phyloP scores from a whole-genome alignment of 2,329 filamentous ascomycete genomes.

The Epichloe baconii region DNA sequence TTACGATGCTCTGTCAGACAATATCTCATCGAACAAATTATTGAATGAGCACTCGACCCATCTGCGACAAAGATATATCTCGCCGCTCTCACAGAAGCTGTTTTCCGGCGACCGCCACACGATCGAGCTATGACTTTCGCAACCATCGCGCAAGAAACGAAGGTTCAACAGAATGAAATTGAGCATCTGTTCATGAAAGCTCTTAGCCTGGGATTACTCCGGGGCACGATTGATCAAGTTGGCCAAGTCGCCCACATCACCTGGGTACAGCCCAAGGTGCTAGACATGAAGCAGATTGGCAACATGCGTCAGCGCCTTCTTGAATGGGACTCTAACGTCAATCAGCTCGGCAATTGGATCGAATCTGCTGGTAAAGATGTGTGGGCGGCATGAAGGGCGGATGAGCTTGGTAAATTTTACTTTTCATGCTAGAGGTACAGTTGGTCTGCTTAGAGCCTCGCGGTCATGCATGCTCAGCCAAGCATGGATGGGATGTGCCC shows the following conservation, averaged over 20 bases:
- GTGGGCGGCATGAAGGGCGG: conserved; percentile 59
- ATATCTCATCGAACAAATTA: conserved; percentile 68
- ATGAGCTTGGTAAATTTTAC: neutral
- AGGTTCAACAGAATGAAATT: conserved; percentile 81
- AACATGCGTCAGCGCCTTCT: conserved; percentile 77
- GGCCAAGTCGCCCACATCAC: conserved; percentile 88
- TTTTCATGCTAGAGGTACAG: neutral
- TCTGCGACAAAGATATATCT: conserved; percentile 93
- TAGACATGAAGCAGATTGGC: conserved; percentile 90
- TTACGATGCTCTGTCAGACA: conserved; percentile 70
- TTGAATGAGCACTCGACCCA: conserved; percentile 70
- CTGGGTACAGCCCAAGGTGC: conserved; percentile 97
- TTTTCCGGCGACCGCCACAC: conserved; percentile 91
- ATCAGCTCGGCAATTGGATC: conserved; percentile 94
- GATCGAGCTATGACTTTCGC: conserved; percentile 88
- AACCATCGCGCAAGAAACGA: conserved; percentile 82
- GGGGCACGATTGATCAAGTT: conserved; percentile 92
- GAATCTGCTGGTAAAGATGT: conserved; percentile 88
- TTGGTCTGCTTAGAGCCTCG: neutral
- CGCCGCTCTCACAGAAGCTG: conserved; percentile 86
- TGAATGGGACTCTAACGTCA: conserved; percentile 94
- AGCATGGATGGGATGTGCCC: neutral
- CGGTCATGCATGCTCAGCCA: neutral
- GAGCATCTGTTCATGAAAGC: conserved; percentile 99
- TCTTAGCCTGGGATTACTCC: conserved; percentile 78